Evolutionary conservation across 768 basidiomycete genomes (phyloP).

Genomic region (Guyanaporus albipodus): DNA sequence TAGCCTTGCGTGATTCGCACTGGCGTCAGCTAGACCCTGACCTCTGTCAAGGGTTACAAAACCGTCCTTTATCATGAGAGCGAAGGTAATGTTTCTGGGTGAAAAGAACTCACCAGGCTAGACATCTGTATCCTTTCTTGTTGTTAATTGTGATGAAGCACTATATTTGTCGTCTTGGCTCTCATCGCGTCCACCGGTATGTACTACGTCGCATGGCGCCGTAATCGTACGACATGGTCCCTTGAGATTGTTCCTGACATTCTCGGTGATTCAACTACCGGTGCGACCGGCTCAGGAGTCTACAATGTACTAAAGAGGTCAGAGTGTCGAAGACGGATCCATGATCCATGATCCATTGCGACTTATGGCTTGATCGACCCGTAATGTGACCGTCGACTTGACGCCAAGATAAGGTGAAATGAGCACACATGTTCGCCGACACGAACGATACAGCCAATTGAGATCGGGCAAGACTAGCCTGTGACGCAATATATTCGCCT

Average conservation of each 20-base stretch:
- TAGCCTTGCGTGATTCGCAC: slow-evolving; percentile 11
- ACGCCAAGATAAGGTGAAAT: slow-evolving; percentile 1
- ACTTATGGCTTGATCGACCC: slow-evolving; percentile 3
- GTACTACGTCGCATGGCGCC: slow-evolving; percentile 13
- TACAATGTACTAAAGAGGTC: neutral
- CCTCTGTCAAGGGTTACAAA: slow-evolving; percentile 6
- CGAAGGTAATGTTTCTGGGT: neutral
- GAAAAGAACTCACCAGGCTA: slow-evolving; percentile 14
- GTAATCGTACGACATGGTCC: slow-evolving; percentile 28
- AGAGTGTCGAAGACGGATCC: neutral
- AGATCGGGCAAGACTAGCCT: slow-evolving; percentile 14
- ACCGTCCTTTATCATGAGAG: slow-evolving; percentile 9
- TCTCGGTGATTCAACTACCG: slow-evolving; percentile 3
- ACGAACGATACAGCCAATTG: slow-evolving; percentile 2
- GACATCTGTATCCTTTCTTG: slow-evolving; percentile 26
- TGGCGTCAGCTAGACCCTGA: slow-evolving; percentile 10
- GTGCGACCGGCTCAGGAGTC: neutral
- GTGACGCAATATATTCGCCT: slow-evolving; percentile 28
- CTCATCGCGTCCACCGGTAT: slow-evolving; percentile 18
- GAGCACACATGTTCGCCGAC: neutral
- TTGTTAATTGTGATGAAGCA: slow-evolving; percentile 30
- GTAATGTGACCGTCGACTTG: neutral
- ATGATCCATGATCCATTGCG: neutral
- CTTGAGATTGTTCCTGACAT: slow-evolving; percentile 22
- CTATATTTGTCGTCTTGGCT: slow-evolving; percentile 28